Conservation (phyloP, 2,329 filamentous ascomycete species). For the Colletotrichum tanaceti region DNA sequence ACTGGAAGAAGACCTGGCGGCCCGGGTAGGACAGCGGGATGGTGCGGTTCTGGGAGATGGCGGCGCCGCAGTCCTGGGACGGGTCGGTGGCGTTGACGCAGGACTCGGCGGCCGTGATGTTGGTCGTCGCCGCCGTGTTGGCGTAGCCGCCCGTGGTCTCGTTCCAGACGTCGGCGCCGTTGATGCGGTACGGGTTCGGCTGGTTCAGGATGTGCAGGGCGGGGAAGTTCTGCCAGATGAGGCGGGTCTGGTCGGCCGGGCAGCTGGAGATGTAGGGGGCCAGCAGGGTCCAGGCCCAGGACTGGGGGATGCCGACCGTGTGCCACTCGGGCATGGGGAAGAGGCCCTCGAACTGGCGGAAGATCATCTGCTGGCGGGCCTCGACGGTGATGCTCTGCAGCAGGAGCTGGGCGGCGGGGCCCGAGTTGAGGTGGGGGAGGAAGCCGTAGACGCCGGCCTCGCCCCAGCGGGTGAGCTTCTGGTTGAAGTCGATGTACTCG, state of each 20-base stretch:
- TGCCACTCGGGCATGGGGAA: slow-evolving; percentile 89
- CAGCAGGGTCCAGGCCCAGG: slow-evolving; percentile 84
- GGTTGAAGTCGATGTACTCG: slow-evolving; percentile 85
- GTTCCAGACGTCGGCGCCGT: slow-evolving; percentile 70
- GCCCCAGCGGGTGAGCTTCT: slow-evolving; percentile 85
- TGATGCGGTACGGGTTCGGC: slow-evolving; percentile 76
- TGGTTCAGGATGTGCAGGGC: slow-evolving; percentile 78
- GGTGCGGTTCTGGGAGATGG: slow-evolving; percentile 75
- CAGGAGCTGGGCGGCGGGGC: slow-evolving; percentile 78
- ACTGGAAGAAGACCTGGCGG: slow-evolving; percentile 75
- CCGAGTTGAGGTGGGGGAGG: slow-evolving; percentile 79
- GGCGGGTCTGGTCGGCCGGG: slow-evolving; percentile 76
- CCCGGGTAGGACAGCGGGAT: slow-evolving; percentile 80
- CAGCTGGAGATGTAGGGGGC: slow-evolving; percentile 85
- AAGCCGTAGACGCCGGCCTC: slow-evolving; percentile 87
- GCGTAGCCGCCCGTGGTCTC: slow-evolving; percentile 72
- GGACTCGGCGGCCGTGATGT: slow-evolving; percentile 56
- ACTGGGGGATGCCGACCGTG: slow-evolving; percentile 81
- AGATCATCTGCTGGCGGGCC: slow-evolving; percentile 85
- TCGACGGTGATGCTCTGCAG: slow-evolving; percentile 82
- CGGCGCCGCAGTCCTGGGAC: slow-evolving; percentile 69
- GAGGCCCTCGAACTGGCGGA: slow-evolving; percentile 83
- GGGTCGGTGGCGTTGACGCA: slow-evolving; percentile 69
- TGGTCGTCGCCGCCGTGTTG: slow-evolving; percentile 64
- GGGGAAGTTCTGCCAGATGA: slow-evolving; percentile 89